Evolutionary conservation across 139 green algal species (phyloP).

Genomic region (Diplosphaera chodatii): DNA sequence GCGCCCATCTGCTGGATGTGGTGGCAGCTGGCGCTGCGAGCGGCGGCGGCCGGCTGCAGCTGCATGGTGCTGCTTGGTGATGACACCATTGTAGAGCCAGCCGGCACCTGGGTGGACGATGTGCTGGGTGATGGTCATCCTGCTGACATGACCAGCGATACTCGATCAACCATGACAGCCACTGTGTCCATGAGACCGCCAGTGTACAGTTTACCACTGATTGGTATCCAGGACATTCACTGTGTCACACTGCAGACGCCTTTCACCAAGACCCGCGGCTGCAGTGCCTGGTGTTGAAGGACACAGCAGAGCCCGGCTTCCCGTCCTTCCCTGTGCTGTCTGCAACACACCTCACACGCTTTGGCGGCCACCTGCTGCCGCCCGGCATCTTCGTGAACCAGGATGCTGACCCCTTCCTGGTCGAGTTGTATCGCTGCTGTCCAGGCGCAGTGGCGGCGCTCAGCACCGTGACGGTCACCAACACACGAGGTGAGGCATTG

Average conservation of each 20-base stretch:
- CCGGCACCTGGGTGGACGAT: neutral
- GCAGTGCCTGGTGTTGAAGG: slow-evolving; percentile 19
- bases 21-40: neutral
- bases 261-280: neutral
- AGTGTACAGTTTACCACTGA: no score
- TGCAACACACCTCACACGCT: slow-evolving; percentile 20
- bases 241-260: neutral
- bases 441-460: neutral
- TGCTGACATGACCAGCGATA: neutral
- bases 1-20: slow-evolving; percentile 25
- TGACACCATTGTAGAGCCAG: neutral
- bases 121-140: slow-evolving; percentile 5
- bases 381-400: slow-evolving; percentile 29
- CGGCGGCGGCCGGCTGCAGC: neutral
- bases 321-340: slow-evolving; percentile 35
- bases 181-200: no score
- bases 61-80: slow-evolving; percentile 18
- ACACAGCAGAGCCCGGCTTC: slow-evolving; percentile 34
- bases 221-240: neutral
- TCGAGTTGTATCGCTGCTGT: slow-evolving; percentile 25
- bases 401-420: slow-evolving; percentile 37
- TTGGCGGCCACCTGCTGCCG: slow-evolving; percentile 25
- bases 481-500: neutral
- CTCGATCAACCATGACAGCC: no score
- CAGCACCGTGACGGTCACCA: neutral